Evolutionary conservation across 1,139 yeast genomes (phyloP), one percentile per base, ranked within the genome.

Genomic region (Ogataea hybrid): DNA sequence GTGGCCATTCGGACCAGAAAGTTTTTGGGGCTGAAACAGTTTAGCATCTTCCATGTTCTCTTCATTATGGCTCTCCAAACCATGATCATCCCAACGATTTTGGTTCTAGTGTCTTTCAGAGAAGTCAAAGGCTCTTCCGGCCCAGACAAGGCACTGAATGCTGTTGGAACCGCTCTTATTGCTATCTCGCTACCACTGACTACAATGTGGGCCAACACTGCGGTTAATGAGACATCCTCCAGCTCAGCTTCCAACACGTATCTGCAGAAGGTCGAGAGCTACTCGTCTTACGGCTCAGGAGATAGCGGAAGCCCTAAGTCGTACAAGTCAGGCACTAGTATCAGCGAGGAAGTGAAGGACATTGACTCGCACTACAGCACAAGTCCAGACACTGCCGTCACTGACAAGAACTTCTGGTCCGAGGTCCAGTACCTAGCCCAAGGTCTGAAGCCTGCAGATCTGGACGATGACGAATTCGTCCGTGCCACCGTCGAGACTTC

Each of bases 11-110:
- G 79, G 48, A 74, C 85, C 3, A 77, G 97, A 60, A 71, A 89
- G 44, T 75, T 68, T 49, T 64, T 89, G 43, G 98, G 98, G 0
- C 67, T 88, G 44, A 79, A 73, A 53, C 95, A 87, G 58, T 88
- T 90, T 57, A 90, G 84, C 49, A 79, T 85, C 27, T 77, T 86
- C 59, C 96, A 88, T 61, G 79, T 89, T 27, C 65, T 92, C 34
- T 67, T 87, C 46, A 84, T 89, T 44, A 84, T 86, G 89, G 69
- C 85, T 1, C 67, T 79, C n/a, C 97, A 92, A 61, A 81, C 96
- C 0, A 73, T 89, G 72, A 62, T 88, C 11, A 66, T 86, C 17
- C 97, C 97, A 2, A 76, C 94, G 0, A 63, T 84, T 5, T 57
- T 92, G 6, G 53, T 59, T 33, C 35, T 56, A n/a, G 41, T 55